These are phyloP conservation scores for Penicillium egyptiacum DNA, from an alignment of 495 filamentous ascomycete genomes.

Conservation along the genomic window DNA sequence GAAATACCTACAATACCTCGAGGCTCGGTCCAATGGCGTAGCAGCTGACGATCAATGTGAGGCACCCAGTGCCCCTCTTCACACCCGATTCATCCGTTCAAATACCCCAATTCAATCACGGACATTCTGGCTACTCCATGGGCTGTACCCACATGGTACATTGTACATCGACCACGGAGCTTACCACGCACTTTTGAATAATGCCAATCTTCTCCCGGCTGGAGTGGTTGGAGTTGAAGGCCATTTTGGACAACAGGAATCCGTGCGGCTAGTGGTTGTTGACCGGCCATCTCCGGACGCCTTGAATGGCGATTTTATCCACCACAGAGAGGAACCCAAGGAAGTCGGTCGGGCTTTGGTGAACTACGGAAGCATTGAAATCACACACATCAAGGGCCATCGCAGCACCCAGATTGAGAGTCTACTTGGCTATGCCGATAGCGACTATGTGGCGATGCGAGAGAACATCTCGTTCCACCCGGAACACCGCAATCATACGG, in stretches of 20 bases:
- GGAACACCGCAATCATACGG: constrained; percentile 25
- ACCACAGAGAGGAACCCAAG: constrained; percentile 50
- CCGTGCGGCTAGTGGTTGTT: constrained; percentile 79
- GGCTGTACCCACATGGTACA: constrained; percentile 87
- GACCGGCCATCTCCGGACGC: constrained; percentile 46
- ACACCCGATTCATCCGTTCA: constrained; percentile 92
- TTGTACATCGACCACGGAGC: constrained; percentile 91
- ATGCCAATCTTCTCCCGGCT: constrained; percentile 87
- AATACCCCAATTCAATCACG: constrained; percentile 83
- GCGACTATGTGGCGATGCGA: constrained; percentile 87
- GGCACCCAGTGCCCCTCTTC: constrained; percentile 57
- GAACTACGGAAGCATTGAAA: constrained; percentile 86
- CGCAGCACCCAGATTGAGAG: constrained; percentile 76
- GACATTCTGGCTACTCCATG: constrained; percentile 95
- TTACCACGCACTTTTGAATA: constrained; percentile 69
- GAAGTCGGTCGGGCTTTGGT: constrained; percentile 92
- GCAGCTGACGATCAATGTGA: constrained; percentile 22
- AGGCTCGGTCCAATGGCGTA: constrained; percentile 18
- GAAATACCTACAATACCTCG: constrained; percentile 67
- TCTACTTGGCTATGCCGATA: constrained; percentile 85
- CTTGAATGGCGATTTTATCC: constrained; percentile 44
- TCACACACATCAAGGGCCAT: constrained; percentile 77
- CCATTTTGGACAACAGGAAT: constrained; percentile 86
- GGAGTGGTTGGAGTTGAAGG: constrained; percentile 90
- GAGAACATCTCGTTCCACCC: constrained; percentile 76